Evolutionary conservation across 2,329 filamentous ascomycete genomes (phyloP).

Genomic region (Diaporthe nobilis): DNA sequence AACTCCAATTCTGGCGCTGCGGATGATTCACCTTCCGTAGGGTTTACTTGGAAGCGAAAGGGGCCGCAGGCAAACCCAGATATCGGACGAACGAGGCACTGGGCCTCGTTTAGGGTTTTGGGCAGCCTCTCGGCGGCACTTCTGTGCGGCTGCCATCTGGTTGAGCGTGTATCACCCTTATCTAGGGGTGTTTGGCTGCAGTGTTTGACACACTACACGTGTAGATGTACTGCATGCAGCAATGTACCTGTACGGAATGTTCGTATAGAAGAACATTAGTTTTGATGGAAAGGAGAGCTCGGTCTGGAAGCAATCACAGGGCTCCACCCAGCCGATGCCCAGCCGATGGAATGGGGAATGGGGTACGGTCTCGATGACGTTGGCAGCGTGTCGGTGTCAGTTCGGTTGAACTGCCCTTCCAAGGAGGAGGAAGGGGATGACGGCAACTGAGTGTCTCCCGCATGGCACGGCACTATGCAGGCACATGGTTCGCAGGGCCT

Average conservation of each 20-base stretch:
- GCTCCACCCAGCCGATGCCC: constrained; percentile 1
- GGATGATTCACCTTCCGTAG: constrained; percentile 15
- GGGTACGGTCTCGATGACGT: constrained; percentile 7
- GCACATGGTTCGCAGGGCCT: constrained; percentile 6
- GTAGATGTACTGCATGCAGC: too few species aligned
- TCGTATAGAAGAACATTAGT: not conserved
- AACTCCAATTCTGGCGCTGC: constrained; percentile 16
- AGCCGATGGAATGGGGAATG: not conserved
- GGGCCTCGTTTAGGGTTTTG: constrained; percentile 8
- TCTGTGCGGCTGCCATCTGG: constrained; percentile 29
- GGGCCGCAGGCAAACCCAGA: constrained; percentile 1
- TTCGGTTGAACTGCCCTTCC: not conserved
- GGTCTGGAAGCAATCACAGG: not conserved
- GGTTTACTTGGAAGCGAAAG: constrained; percentile 8
- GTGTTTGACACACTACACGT: not conserved
- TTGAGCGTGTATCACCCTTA: constrained; percentile 8
- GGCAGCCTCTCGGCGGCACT: constrained; percentile 8
- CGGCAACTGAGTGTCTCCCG: not conserved
- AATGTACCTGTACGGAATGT: not conserved
- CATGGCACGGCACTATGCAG: constrained; percentile 10
- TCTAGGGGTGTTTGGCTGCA: not conserved
- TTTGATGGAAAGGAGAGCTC: not conserved
- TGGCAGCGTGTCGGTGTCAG: constrained; percentile 1
- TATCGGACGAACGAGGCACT: constrained; percentile 28
- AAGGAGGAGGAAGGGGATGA: not conserved